A percentile compares a stretch with the other conserved stretches of the same genome.
Conservation (phyloP, 192 early-diverging fungal genomes). For the Podila epigama region DNA sequence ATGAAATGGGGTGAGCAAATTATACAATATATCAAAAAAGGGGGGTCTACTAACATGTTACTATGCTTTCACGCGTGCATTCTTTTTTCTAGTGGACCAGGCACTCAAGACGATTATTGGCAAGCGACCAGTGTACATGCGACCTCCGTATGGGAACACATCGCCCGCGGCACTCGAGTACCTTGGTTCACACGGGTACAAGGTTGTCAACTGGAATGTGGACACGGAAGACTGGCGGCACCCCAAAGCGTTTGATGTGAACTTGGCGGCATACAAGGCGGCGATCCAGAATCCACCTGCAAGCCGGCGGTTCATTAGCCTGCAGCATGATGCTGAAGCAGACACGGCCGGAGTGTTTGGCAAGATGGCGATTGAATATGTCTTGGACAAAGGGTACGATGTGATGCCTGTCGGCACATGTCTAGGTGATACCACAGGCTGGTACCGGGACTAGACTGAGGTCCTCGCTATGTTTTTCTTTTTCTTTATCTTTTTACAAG, state of each 20-base stretch:
- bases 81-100: constrained; percentile 11
- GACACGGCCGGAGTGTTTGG: constrained; percentile 47
- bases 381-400: constrained; percentile 47
- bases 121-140: constrained; percentile 58
- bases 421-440: constrained; percentile 29
- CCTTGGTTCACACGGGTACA: constrained; percentile 32
- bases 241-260: not conserved
- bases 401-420: constrained; percentile 54
- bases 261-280: constrained; percentile 9
- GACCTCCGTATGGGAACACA: constrained; percentile 52
- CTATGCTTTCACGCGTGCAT: not conserved
- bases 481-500: not conserved
- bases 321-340: constrained; percentile 52
- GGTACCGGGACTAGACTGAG: constrained; percentile 14
- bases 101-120: constrained; percentile 47
- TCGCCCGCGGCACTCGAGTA: constrained; percentile 17
- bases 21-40: too few species aligned
- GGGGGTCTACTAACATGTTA: too few species aligned
- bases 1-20: too few species aligned
- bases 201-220: constrained; percentile 52
- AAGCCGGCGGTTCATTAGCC: constrained; percentile 24
- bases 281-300: not conserved
- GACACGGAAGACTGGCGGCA: constrained; percentile 51
- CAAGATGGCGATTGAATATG: constrained; percentile 55
- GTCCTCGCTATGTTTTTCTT: not conserved